Conservation (phyloP, 345 rosid species). For the Sapria himalayana region DNA sequence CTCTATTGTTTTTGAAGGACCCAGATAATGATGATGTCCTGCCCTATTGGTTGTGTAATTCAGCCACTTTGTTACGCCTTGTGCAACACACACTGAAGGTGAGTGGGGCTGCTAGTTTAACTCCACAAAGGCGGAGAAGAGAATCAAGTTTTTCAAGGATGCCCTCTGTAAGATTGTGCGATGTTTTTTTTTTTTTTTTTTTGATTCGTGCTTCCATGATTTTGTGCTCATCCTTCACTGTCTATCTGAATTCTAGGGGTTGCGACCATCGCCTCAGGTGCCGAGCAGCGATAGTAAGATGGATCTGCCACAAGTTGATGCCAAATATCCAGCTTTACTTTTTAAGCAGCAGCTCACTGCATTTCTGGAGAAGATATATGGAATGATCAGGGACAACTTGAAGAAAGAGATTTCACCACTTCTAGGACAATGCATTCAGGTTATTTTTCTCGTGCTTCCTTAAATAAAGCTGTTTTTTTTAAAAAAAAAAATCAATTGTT, state of each 20-base stretch:
- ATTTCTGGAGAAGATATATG: slow-evolving; percentile 95
- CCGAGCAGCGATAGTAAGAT: slow-evolving; percentile 68
- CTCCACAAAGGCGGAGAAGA: slow-evolving; percentile 91
- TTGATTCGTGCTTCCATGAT: too few relatives aligned
- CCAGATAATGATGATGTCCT: slow-evolving; percentile 60
- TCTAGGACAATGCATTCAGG: slow-evolving; percentile 96
- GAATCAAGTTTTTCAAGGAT: slow-evolving; percentile 87
- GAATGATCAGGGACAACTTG: slow-evolving; percentile 89
- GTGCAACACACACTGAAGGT: slow-evolving; percentile 96
- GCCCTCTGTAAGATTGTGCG: slow-evolving; percentile 58
- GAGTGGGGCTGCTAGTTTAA: slow-evolving; percentile 89
- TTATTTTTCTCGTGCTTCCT: too few relatives aligned
- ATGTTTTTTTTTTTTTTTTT: slow-evolving; percentile 1
- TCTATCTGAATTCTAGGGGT: slow-evolving; percentile 31
- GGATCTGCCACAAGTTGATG: slow-evolving; percentile 87
- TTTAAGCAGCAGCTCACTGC: slow-evolving; percentile 99
- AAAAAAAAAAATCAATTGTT: too few relatives aligned
- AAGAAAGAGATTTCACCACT: slow-evolving; percentile 95
- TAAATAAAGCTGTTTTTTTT: too few relatives aligned
- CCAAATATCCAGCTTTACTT: slow-evolving; percentile 88
- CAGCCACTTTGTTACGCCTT: slow-evolving; percentile 64
- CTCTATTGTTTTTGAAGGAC: slow-evolving; percentile 42
- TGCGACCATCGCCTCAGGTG: slow-evolving; percentile 81
- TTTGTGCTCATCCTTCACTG: slow-evolving; percentile 5
- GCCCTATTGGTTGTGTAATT: slow-evolving; percentile 90